A percentile compares a stretch with the other conserved stretches of the same genome.
phyloP scores from a whole-genome alignment of 2,329 filamentous ascomycete species.

The Aspergillus tamarii region DNA sequence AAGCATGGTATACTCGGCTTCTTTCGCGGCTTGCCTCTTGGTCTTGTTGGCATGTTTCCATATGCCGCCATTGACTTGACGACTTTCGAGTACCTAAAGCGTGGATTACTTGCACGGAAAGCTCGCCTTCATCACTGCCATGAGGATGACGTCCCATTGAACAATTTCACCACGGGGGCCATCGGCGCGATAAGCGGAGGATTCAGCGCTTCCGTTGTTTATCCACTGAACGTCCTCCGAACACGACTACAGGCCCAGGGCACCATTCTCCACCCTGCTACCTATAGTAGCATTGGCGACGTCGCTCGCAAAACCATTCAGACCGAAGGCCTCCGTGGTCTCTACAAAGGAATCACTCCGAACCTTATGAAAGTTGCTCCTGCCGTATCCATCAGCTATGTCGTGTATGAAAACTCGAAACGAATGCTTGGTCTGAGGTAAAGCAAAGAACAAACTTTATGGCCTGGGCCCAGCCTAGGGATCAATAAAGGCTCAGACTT shows the following conservation, averaged over 20 bases:
- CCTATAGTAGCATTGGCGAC: conserved; percentile 89
- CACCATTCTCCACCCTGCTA: conserved; percentile 85
- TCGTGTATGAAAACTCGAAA: conserved; percentile 92
- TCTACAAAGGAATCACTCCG: conserved; percentile 94
- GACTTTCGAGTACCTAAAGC: conserved; percentile 92
- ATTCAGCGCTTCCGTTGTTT: conserved; percentile 89
- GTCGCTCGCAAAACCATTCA: conserved; percentile 81
- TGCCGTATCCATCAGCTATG: conserved; percentile 91
- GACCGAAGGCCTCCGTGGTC: conserved; percentile 78
- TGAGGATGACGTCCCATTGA: conserved; percentile 79
- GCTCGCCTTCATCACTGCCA: conserved; percentile 70
- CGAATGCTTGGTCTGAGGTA: conserved; percentile 61
- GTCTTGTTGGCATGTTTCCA: conserved; percentile 93
- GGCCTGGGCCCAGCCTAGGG: neutral
- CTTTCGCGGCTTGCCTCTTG: conserved; percentile 92
- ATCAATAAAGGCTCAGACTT: neutral
- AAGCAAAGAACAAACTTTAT: conserved; percentile 15
- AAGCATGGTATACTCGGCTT: conserved; percentile 74
- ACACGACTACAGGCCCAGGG: conserved; percentile 93
- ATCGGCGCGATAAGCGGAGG: conserved; percentile 92
- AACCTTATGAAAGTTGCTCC: conserved; percentile 96
- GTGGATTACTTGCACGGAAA: conserved; percentile 69
- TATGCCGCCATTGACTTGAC: conserved; percentile 96
- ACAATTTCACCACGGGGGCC: conserved; percentile 80
- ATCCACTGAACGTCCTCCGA: conserved; percentile 89